Conservation (phyloP, 2,329 filamentous ascomycete genomes). For the Domatiomyces catenatus region DNA sequence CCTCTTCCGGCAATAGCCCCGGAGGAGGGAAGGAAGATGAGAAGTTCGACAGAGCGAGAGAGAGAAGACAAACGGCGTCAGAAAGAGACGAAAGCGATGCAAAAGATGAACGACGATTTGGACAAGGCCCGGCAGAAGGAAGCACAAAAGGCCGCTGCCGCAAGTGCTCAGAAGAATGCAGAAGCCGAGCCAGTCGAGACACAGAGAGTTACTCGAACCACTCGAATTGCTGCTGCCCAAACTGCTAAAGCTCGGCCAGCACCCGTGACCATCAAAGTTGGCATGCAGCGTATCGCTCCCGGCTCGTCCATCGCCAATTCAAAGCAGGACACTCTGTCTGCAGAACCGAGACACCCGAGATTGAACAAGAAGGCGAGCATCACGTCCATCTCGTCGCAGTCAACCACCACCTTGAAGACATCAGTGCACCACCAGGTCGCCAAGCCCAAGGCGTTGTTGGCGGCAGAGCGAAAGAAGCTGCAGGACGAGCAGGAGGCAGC, state of each 20-base stretch:
- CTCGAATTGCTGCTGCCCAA: constrained; percentile 11
- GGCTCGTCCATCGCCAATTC: constrained; percentile 42
- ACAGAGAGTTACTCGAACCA: constrained; percentile 16
- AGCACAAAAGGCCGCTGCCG: constrained; percentile 19
- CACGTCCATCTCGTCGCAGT: constrained; percentile 22
- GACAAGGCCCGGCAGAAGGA: constrained; percentile 24
- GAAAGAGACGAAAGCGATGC: constrained; percentile 15
- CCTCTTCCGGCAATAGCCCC: constrained; percentile 20
- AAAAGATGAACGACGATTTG: constrained; percentile 24
- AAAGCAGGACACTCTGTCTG: constrained; percentile 41
- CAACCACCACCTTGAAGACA: constrained; percentile 46
- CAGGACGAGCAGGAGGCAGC: constrained; percentile 64
- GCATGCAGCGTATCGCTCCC: constrained; percentile 31
- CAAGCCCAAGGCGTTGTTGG: constrained; percentile 55
- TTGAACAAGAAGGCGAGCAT: constrained; percentile 53
- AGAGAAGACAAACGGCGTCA: constrained; percentile 23
- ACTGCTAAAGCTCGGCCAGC: constrained; percentile 28
- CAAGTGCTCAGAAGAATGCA: constrained; percentile 13
- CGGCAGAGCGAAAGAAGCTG: constrained; percentile 69
- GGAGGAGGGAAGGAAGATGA: constrained; percentile 34
- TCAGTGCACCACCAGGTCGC: constrained; percentile 46
- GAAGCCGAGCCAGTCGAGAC: constrained; percentile 18
- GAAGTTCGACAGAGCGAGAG: constrained; percentile 44
- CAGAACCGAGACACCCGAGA: constrained; percentile 32
- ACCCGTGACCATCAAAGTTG: constrained; percentile 34